Conservation (phyloP, 768 basidiomycete species). For the Lepiota venenata region DNA sequence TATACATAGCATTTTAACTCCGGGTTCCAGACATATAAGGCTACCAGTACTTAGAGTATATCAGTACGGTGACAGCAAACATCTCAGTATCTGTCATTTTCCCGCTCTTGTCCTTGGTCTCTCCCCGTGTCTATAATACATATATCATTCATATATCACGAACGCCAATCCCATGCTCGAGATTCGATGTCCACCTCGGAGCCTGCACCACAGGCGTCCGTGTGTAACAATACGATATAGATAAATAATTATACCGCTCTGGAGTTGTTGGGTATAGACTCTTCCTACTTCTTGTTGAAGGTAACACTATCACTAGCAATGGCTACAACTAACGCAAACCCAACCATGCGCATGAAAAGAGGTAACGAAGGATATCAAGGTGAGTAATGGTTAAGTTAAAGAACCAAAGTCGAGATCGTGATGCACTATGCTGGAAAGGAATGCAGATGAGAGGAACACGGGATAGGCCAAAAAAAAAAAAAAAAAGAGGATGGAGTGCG, state of each 20-base stretch:
- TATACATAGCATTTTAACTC: not conserved
- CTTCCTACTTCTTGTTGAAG: not conserved
- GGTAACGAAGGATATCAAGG: not conserved
- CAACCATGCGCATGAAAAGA: not conserved
- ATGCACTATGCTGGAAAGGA: not conserved
- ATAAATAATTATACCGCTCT: not conserved
- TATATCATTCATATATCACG: constrained; percentile 1
- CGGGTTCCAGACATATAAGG: not conserved
- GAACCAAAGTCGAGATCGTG: not conserved
- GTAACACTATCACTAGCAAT: not conserved
- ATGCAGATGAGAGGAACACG: constrained; percentile 1
- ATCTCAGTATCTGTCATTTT: not conserved
- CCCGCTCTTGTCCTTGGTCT: not conserved
- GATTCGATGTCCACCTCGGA: too few relatives aligned
- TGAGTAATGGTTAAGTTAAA: not conserved
- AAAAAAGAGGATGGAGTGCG: not conserved
- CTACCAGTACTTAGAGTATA: not conserved
- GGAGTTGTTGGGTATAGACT: not conserved
- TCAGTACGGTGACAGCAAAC: not conserved
- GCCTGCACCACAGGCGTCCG: not conserved
- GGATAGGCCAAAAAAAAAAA: not conserved
- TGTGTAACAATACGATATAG: constrained; percentile 3
- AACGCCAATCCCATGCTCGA: not conserved
- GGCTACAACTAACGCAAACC: not conserved
- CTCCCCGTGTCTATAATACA: not conserved